Evolutionary conservation across 1,284 basidiomycete genomes (phyloP), one percentile per base, ranked within the genome.

Genomic region (Leccinum brunneo-olivaceum): DNA sequence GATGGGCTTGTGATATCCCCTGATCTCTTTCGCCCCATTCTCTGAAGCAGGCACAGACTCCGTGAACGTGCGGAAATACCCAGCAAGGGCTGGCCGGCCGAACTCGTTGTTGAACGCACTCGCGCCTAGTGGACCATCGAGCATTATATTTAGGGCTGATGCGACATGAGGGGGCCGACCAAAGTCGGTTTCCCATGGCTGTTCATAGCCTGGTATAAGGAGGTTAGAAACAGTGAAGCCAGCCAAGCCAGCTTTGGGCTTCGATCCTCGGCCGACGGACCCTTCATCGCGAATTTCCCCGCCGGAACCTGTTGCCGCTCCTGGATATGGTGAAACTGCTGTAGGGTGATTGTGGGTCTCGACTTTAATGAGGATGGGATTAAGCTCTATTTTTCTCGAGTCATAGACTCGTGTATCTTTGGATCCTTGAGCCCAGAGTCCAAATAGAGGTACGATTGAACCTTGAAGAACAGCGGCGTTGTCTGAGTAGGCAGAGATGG

Each of bases 261-360:
- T 91, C 5, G 93, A 97, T 1, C 95, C 96, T 43, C 87, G 74
- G 6, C 95, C 95, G 28, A 95, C 92, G 8, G 95, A 89, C 32
- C 95, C 96, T 67, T 99, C 95, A 64, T 99, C 95, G 45, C 95
- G 81, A 55, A 98, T 98, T 68, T 99, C 95, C 24, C 95, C 95
- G 16, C 96, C 95, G 1, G 95, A 97, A 21, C 95, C 95, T 3
- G 95, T 98, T 1, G 95, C 94, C 0, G 96, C 95, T 33, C 95
- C 95, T 5, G 95, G 92, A 65, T 89, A 98, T 0, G 96, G 96
- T 4, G 95, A 98, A 11, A 98, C 93, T 5, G 95, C 96, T 4
- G 95, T 98, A 2, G 96, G 95, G 62, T 98, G 96, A 65, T 99
- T 99, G 67, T 99, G 95, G 7, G 96, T 99, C 68, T 98, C 96